Evolutionary conservation across 2,329 filamentous ascomycete species (phyloP).

Genomic region (Capronia americana): DNA sequence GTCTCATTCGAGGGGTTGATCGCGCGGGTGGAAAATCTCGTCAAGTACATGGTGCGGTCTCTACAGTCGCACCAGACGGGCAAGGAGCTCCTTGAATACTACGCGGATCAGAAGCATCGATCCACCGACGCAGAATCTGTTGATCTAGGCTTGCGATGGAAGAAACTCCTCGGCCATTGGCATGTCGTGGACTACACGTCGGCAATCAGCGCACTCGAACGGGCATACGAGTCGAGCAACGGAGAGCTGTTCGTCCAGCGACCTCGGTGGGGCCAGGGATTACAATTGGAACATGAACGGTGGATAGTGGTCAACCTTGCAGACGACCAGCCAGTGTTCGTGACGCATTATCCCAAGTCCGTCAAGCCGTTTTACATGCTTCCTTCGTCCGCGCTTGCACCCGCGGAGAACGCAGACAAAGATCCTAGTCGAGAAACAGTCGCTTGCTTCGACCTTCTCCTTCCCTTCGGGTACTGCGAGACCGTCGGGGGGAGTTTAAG

Average conservation of each 20-base stretch:
- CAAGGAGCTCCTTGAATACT: constrained; percentile 59
- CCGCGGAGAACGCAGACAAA: constrained; percentile 3
- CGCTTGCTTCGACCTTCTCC: constrained; percentile 81
- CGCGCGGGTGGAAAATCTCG: constrained; percentile 78
- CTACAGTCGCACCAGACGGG: constrained; percentile 47
- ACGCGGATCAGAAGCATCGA: constrained; percentile 35
- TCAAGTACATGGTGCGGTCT: constrained; percentile 53
- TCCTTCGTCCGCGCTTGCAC: constrained; percentile 50
- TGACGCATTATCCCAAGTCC: constrained; percentile 87
- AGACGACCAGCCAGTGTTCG: constrained; percentile 75
- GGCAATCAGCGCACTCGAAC: constrained; percentile 72
- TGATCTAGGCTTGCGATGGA: constrained; percentile 67
- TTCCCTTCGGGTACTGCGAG: constrained; percentile 85
- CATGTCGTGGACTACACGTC: constrained; percentile 82
- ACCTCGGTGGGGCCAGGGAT: constrained; percentile 73
- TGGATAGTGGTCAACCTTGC: constrained; percentile 76
- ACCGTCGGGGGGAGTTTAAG: constrained; percentile 88
- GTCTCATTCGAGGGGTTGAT: constrained; percentile 74
- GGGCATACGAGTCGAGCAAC: constrained; percentile 58
- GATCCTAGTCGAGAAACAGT: constrained; percentile 61
- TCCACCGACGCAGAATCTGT: constrained; percentile 24
- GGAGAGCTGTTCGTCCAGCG: constrained; percentile 66
- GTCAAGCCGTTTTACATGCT: constrained; percentile 95
- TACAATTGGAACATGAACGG: constrained; percentile 92
- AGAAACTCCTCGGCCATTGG: constrained; percentile 71